Evolutionary conservation across 192 early-diverging fungal genomes (phyloP), one percentile per base, ranked within the genome.

Genomic region (Backusella psychrophila): DNA sequence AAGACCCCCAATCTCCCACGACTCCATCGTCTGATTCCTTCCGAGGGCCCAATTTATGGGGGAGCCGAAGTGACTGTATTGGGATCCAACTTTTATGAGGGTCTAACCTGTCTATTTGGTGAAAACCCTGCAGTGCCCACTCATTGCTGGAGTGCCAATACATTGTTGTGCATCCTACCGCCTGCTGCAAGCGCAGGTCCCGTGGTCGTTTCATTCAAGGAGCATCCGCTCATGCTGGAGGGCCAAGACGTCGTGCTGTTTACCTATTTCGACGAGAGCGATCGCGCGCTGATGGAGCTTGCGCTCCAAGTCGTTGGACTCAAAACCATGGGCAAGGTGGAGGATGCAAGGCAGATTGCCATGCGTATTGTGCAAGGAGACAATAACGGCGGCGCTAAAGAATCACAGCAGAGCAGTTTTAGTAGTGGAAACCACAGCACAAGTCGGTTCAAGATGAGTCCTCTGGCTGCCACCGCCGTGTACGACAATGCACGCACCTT

Each of bases 251-350:
- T 82, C 2, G 78, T 77, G 9, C 41, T 83, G 35, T 90, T 90
- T 68, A 81, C 81, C 6, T 90, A 89, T 35, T 78, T 86, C 36
- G 86, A 89, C 72, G 91, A 96, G 76, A 84, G 91, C 12, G 95
- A 96, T 76, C 86, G 91, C 46, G 90, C 92, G 36, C 82, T 96
- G 80, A 89, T 94, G 82, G 94, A 94, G 74, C 83, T 96, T 46
- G 90, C 93, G 17, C 81, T 96, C 69, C 93, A 94, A 66, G 90
- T 94, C 0, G 87, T 94, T 0, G 95, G 95, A 6, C 76, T 96
- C 41, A 81, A 89, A 69, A 88, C 91, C 68, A 88, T 85, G 35
- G 92, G 88, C 6, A 90, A 87, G 77, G 75, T 93, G 12, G 91
- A 92, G 71, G 87, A 90, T 73, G 88, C 91, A 33, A 77, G 90